Percentiles rank a stretch among this genome's conserved stretches.
These are phyloP conservation scores for Butyriboletus loyo DNA, from an alignment of 768 basidiomycete genomes.

Conservation along the genomic window DNA sequence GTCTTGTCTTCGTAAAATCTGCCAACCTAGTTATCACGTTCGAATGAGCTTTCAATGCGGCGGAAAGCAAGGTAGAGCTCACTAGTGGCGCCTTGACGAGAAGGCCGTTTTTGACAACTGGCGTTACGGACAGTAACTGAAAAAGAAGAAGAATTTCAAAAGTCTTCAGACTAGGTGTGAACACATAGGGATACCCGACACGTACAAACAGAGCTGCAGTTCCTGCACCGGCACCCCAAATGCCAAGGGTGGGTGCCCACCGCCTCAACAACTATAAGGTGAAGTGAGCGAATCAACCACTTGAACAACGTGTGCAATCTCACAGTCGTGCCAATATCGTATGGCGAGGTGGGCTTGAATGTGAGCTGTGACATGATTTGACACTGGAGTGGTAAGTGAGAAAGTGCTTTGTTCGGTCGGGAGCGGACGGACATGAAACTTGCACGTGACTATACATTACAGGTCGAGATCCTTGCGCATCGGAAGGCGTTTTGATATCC, in stretches of 20 bases:
- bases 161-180: not conserved
- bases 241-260: conserved; percentile 58
- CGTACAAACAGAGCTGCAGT: conserved; percentile 64
- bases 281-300: not conserved
- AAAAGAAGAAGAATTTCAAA: not conserved
- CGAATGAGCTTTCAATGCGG: not conserved
- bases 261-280: conserved; percentile 43
- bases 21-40: conserved; percentile 47
- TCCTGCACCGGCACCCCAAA: conserved; percentile 74
- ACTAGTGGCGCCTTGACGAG: conserved; percentile 74
- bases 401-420: conserved; percentile 8
- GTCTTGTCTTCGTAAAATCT: conserved; percentile 75
- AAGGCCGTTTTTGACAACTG: conserved; percentile 75
- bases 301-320: conserved; percentile 14
- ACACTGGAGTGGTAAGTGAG: not conserved
- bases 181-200: not conserved
- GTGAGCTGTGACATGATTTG: conserved; percentile 42
- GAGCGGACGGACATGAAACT: conserved; percentile 8
- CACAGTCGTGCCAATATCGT: conserved; percentile 39
- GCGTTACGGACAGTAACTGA: conserved; percentile 78
- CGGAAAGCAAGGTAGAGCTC: conserved; percentile 28
- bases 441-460: conserved; percentile 20
- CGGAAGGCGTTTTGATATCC: not conserved
- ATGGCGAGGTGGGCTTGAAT: conserved; percentile 39
- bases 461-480: not conserved